A percentile compares a stretch with the other conserved stretches of the same genome.
These are phyloP conservation scores for Trypethelium eluteriae DNA, from an alignment of 495 filamentous ascomycete genomes.

Conservation along the genomic window DNA sequence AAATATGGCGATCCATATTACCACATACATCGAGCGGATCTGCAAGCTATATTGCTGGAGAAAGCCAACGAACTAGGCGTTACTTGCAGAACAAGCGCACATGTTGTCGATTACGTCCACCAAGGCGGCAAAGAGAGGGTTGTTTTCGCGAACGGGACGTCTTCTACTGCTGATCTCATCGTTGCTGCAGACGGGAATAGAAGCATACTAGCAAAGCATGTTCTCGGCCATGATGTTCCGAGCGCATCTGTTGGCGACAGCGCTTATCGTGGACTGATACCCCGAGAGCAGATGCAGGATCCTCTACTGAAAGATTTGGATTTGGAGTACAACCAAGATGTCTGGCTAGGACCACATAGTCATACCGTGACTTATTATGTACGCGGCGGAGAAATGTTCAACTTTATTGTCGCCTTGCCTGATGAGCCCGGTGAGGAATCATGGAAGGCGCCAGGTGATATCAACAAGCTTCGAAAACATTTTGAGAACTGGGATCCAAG, in stretches of 20 bases:
- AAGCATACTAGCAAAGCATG: constrained; percentile 40
- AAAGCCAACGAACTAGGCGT: constrained; percentile 40
- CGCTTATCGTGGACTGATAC: constrained; percentile 53
- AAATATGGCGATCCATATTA: constrained; percentile 46
- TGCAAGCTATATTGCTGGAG: constrained; percentile 41
- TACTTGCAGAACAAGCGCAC: constrained; percentile 30
- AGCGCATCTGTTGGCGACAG: constrained; percentile 52
- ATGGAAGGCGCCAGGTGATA: not conserved
- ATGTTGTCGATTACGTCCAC: constrained; percentile 39
- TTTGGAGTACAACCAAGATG: constrained; percentile 26
- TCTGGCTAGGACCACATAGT: constrained; percentile 42
- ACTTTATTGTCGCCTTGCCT: constrained; percentile 32
- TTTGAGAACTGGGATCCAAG: constrained; percentile 50
- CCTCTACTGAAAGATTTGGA: constrained; percentile 36
- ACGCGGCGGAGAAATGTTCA: constrained; percentile 12
- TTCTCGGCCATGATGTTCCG: constrained; percentile 39
- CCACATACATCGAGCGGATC: constrained; percentile 49
- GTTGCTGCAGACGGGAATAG: constrained; percentile 53
- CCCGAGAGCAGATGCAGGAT: constrained; percentile 43
- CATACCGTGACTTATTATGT: constrained; percentile 39
- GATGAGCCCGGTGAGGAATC: constrained; percentile 19
- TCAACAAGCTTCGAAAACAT: constrained; percentile 18
- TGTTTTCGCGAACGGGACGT: constrained; percentile 31
- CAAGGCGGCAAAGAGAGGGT: constrained; percentile 29
- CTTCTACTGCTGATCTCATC: constrained; percentile 43